These are phyloP conservation scores for Ophiostoma fasciatum DNA, from an alignment of 2,329 filamentous ascomycete genomes.

Conservation along the genomic window DNA sequence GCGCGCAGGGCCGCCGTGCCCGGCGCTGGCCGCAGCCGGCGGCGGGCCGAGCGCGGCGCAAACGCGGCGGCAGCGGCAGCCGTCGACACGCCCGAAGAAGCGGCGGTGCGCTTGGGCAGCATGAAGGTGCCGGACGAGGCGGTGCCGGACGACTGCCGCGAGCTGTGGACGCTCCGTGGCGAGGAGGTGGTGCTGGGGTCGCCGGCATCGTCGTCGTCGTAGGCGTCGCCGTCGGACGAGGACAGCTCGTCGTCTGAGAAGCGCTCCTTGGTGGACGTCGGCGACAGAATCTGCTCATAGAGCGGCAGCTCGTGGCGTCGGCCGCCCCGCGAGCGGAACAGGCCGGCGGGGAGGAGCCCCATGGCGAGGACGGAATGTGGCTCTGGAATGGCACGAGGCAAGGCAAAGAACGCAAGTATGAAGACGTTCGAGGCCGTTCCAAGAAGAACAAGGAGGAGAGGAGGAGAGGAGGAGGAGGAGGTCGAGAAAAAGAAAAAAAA, in stretches of 20 bases:
- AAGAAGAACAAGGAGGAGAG: background rate
- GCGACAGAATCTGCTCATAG: conserved; percentile 30
- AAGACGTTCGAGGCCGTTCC: background rate
- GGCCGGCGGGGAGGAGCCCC: conserved; percentile 27
- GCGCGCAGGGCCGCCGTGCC: conserved; percentile 16
- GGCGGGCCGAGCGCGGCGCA: conserved; percentile 10
- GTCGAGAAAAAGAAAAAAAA: too few species aligned
- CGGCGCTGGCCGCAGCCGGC: conserved; percentile 1
- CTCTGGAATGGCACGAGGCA: background rate
- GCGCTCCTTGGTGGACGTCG: conserved; percentile 30
- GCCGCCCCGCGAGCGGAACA: conserved; percentile 29
- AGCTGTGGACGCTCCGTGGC: conserved; percentile 29
- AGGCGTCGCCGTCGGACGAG: conserved; percentile 28
- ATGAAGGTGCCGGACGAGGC: conserved; percentile 29
- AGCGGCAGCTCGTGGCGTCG: conserved; percentile 29
- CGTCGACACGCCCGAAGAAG: conserved; percentile 14
- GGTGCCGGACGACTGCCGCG: conserved; percentile 36
- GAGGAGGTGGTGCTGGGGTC: conserved; percentile 22
- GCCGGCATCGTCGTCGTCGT: conserved; percentile 22
- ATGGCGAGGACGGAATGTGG: conserved; percentile 20
- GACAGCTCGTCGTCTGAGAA: conserved; percentile 34
- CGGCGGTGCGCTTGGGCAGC: conserved; percentile 24
- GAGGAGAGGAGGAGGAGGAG: background rate
- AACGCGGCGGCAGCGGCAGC: conserved; percentile 3
- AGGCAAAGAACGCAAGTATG: background rate